These are phyloP conservation scores for Coix lacrymajobi DNA, from an alignment of 176 grass and related monocot genomes.

Conservation along the genomic window DNA sequence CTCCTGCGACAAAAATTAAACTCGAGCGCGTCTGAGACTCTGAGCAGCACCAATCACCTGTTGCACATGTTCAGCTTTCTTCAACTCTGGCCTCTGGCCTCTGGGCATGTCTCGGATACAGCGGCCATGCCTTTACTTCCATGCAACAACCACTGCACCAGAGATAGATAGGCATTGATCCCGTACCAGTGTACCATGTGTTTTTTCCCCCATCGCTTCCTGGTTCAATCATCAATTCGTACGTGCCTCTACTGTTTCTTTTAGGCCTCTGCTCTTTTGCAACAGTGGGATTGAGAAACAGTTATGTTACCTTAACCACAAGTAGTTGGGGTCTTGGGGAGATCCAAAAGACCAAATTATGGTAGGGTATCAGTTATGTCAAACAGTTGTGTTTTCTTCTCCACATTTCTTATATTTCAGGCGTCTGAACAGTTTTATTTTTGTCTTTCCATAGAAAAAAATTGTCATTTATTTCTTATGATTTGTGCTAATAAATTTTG, in stretches of 20 bases:
- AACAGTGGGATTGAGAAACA: too few relatives aligned
- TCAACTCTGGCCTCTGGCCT: too few relatives aligned
- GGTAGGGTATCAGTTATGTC: too few relatives aligned
- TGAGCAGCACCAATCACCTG: background rate
- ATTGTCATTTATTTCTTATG: too few relatives aligned
- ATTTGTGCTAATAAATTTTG: too few relatives aligned
- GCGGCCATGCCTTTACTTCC: conserved; percentile 28
- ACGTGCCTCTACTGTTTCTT: conserved; percentile 20
- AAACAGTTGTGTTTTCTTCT: too few relatives aligned
- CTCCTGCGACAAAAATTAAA: background rate
- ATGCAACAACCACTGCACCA: conserved; percentile 15
- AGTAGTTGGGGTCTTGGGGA: background rate
- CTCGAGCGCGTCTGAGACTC: too few relatives aligned
- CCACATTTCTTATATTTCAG: too few relatives aligned
- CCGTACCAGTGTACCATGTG: too few relatives aligned
- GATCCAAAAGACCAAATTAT: too few relatives aligned
- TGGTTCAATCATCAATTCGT: conserved; percentile 17
- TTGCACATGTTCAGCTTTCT: background rate
- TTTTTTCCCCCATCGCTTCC: background rate
- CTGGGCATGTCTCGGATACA: background rate
- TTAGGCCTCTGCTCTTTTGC: background rate
- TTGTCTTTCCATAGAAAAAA: too few relatives aligned
- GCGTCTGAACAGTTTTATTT: too few relatives aligned
- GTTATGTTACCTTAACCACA: background rate
- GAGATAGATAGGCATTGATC: background rate